Evolutionary conservation across 495 filamentous ascomycete species (phyloP).

Genomic region (Daldinia grandis): DNA sequence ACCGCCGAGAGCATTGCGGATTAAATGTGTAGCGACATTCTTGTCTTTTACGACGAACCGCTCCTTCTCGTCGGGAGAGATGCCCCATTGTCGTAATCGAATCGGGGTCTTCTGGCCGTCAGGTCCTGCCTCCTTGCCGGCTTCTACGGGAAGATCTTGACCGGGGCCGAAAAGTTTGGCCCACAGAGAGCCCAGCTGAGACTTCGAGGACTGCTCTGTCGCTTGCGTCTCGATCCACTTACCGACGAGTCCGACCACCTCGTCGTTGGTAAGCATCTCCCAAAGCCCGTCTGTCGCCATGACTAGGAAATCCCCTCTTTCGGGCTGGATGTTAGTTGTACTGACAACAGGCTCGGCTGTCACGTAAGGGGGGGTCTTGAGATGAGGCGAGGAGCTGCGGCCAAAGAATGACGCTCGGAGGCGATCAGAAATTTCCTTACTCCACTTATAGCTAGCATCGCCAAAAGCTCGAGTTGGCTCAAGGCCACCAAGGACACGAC

Average conservation of each 20-base stretch:
- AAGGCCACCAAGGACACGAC: constrained; percentile 87
- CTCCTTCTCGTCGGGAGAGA: constrained; percentile 70
- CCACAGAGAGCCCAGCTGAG: constrained; percentile 61
- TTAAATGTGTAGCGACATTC: constrained; percentile 94
- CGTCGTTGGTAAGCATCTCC: constrained; percentile 99
- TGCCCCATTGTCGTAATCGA: constrained; percentile 84
- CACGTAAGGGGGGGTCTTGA: constrained; percentile 95
- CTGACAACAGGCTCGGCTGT: constrained; percentile 96
- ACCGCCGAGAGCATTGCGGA: constrained; percentile 94
- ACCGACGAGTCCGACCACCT: constrained; percentile 95
- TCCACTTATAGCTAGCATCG: constrained; percentile 98
- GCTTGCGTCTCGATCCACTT: constrained; percentile 90
- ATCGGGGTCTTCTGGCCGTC: constrained; percentile 76
- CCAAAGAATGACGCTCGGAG: constrained; percentile 88
- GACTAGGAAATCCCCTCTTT: constrained; percentile 92
- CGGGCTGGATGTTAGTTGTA: constrained; percentile 91
- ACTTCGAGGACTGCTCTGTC: constrained; percentile 45
- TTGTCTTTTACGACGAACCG: constrained; percentile 95
- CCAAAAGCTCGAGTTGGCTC: constrained; percentile 95
- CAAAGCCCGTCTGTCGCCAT: constrained; percentile 97
- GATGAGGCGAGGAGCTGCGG: constrained; percentile 69
- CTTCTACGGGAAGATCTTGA: constrained; percentile 67
- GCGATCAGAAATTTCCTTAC: constrained; percentile 76
- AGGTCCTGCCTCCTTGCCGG: constrained; percentile 39
- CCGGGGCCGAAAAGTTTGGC: constrained; percentile 63